These are phyloP conservation scores for Fragaria vesca DNA, from an alignment of 306 rosid species.

Conservation along the genomic window DNA sequence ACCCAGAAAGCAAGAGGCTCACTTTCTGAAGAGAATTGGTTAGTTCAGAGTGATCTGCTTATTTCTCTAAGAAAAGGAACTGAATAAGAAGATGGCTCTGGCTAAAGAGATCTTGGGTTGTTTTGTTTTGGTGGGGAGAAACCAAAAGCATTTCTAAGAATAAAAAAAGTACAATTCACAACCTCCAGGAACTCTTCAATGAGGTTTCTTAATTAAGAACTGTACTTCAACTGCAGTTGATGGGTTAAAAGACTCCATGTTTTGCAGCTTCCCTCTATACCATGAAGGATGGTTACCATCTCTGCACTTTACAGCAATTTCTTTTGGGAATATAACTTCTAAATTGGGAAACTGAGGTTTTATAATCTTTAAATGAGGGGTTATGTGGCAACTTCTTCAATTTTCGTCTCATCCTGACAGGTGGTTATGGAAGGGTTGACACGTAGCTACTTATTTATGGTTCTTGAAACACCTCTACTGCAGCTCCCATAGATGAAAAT, in stretches of 20 bases:
- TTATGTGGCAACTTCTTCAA: too few relatives aligned
- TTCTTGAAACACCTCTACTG: too few relatives aligned
- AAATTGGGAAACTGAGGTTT: too few relatives aligned
- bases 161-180: constrained; percentile 19
- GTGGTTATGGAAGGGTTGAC: too few relatives aligned
- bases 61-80: background rate
- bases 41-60: background rate
- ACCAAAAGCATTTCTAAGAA: constrained; percentile 7
- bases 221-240: constrained; percentile 63
- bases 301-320: too few relatives aligned
- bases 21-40: constrained; percentile 5
- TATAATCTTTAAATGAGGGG: too few relatives aligned
- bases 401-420: too few relatives aligned
- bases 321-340: too few relatives aligned
- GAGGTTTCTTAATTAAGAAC: constrained; percentile 64
- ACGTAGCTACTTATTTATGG: too few relatives aligned
- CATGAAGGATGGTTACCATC: constrained; percentile 24
- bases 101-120: constrained; percentile 49
- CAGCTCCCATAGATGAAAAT: too few relatives aligned
- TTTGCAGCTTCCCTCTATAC: constrained; percentile 62
- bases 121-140: background rate
- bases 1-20: background rate
- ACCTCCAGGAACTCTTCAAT: constrained; percentile 93
- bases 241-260: constrained; percentile 60
- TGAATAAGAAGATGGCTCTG: constrained; percentile 46